Evolutionary conservation across 805 yeast genomes (phyloP).

Genomic region (Starmerella potacharoeniae): DNA sequence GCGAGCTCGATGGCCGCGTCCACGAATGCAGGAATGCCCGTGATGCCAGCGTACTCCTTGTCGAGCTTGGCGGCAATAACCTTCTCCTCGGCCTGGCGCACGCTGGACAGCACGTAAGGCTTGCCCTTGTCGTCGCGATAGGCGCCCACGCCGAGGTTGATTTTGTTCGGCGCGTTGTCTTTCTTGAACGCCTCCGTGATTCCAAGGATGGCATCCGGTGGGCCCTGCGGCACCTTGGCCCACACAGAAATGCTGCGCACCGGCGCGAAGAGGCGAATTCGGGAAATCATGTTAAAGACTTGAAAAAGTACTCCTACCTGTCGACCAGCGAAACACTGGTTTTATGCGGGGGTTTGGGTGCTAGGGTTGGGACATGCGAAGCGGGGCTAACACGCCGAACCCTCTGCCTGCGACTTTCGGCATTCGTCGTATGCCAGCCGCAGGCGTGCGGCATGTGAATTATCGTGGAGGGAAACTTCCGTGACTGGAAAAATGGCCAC

Average conservation of each 20-base stretch:
- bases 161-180: slow-evolving; percentile 41
- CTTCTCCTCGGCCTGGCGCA: slow-evolving; percentile 49
- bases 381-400: not conserved
- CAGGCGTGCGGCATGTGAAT: too few relatives aligned
- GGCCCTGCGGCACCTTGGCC: slow-evolving; percentile 43
- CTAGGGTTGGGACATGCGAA: not conserved
- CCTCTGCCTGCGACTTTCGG: not conserved
- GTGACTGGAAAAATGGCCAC: too few relatives aligned
- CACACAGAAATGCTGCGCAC: slow-evolving; percentile 25
- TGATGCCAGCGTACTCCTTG: slow-evolving; percentile 81
- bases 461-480: not conserved
- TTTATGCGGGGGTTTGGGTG: slow-evolving; percentile 3
- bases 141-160: slow-evolving; percentile 76
- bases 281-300: not conserved
- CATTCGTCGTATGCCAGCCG: not conserved
- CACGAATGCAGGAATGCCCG: slow-evolving; percentile 62
- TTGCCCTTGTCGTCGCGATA: slow-evolving; percentile 79
- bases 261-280: not conserved
- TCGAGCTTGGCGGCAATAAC: slow-evolving; percentile 42
- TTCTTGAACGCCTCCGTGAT: slow-evolving; percentile 60
- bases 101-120: slow-evolving; percentile 79
- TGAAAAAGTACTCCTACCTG: not conserved
- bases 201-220: slow-evolving; percentile 76
- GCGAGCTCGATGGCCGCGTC: slow-evolving; percentile 56
- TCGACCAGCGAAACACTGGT: not conserved